These are phyloP conservation scores for Colletotrichum graminicola DNA, from an alignment of 2,329 filamentous ascomycete species.

Conservation along the genomic window DNA sequence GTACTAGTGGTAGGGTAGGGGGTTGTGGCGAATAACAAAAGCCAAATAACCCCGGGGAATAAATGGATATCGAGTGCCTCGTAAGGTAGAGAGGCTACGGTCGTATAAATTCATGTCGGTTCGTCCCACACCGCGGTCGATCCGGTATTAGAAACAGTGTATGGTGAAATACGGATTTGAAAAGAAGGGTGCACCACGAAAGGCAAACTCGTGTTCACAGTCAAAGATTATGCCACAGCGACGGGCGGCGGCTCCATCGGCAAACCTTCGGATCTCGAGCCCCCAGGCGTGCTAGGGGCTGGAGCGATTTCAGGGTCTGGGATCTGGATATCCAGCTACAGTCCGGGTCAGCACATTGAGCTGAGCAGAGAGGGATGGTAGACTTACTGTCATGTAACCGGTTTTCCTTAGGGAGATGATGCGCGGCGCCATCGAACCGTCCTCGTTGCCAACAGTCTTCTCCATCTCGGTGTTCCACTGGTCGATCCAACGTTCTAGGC, in stretches of 20 bases:
- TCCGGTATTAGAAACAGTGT: slow-evolving; percentile 40
- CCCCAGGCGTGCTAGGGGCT: slow-evolving; percentile 57
- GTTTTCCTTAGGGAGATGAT: slow-evolving; percentile 85
- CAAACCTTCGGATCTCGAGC: slow-evolving; percentile 28
- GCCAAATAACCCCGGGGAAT: slow-evolving; percentile 23
- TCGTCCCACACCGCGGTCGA: slow-evolving; percentile 17
- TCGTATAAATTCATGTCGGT: slow-evolving; percentile 39
- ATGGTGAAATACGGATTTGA: slow-evolving; percentile 33
- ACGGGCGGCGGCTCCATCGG: slow-evolving; percentile 37
- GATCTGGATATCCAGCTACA: slow-evolving; percentile 82
- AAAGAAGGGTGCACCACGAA: slow-evolving; percentile 19
- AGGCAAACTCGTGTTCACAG: background rate
- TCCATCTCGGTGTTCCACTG: slow-evolving; percentile 85
- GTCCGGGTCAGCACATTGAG: slow-evolving; percentile 44
- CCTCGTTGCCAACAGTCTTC: slow-evolving; percentile 64
- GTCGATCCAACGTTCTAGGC: slow-evolving; percentile 85
- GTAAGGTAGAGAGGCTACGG: slow-evolving; percentile 20
- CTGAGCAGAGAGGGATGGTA: slow-evolving; percentile 3
- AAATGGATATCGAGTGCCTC: slow-evolving; percentile 41
- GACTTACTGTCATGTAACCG: slow-evolving; percentile 84
- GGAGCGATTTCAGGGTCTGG: slow-evolving; percentile 79
- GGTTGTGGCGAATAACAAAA: slow-evolving; percentile 6
- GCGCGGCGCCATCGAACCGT: slow-evolving; percentile 69
- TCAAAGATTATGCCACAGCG: slow-evolving; percentile 27
- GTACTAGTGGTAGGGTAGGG: slow-evolving; percentile 27